phyloP scores from a whole-genome alignment of 2,329 filamentous ascomycete genomes.

The Ceratocystis smalleyi region DNA sequence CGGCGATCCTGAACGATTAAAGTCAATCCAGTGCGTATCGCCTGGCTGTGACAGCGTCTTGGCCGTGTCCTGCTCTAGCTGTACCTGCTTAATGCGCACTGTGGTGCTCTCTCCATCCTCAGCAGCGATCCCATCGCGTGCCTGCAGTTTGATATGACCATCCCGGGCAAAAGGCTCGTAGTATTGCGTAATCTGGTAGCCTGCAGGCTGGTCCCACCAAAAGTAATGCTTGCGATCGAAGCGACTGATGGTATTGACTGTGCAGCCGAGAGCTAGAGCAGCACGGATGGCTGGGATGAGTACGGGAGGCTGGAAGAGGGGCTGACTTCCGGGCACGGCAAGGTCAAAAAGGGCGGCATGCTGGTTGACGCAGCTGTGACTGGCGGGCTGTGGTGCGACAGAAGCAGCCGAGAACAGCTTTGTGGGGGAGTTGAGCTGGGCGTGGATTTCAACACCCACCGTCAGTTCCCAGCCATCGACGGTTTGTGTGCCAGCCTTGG shows the following conservation, averaged over 20 bases:
- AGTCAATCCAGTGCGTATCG: constrained; percentile 66
- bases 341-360: constrained; percentile 80
- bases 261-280: constrained; percentile 68
- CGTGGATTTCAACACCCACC: constrained; percentile 93
- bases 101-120: constrained; percentile 55
- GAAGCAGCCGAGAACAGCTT: constrained; percentile 77
- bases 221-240: constrained; percentile 99
- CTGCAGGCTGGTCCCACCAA: constrained; percentile 92
- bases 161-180: constrained; percentile 58
- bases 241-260: constrained; percentile 57
- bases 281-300: constrained; percentile 82
- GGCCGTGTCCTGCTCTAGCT: constrained; percentile 95
- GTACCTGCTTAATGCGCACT: constrained; percentile 80
- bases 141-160: constrained; percentile 54
- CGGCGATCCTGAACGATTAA: constrained; percentile 82
- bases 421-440: constrained; percentile 72
- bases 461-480: constrained; percentile 75
- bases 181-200: constrained; percentile 97
- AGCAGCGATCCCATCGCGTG: constrained; percentile 63
- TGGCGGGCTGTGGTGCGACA: constrained; percentile 30
- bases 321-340: constrained; percentile 78
- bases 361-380: constrained; percentile 48
- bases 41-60: constrained; percentile 73
- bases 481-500: constrained; percentile 32
- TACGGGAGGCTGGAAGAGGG: constrained; percentile 66